Evolutionary conservation across 495 filamentous ascomycete species (phyloP).

Genomic region (Penicillium egyptiacum): DNA sequence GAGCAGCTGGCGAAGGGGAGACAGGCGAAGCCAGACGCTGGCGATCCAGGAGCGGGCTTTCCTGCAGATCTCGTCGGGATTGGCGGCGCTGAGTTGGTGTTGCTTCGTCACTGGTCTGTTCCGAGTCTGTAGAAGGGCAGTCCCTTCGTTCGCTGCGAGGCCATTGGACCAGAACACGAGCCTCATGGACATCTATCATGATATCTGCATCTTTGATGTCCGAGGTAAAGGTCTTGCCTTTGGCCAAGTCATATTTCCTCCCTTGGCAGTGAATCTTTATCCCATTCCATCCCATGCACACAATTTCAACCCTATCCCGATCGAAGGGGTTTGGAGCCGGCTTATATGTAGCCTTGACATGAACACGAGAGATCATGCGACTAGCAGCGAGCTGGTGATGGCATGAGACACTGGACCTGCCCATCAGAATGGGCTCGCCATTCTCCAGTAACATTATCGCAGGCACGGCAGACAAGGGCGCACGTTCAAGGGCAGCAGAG

Average conservation of each 20-base stretch:
- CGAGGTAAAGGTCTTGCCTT: constrained; percentile 87
- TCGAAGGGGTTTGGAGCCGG: constrained; percentile 62
- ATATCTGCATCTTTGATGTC: constrained; percentile 88
- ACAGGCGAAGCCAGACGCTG: constrained; percentile 65
- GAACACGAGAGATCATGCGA: constrained; percentile 85
- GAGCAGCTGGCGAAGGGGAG: constrained; percentile 67
- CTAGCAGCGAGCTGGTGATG: constrained; percentile 90
- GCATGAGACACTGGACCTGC: constrained; percentile 87
- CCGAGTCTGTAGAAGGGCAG: constrained; percentile 60
- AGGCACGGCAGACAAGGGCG: constrained; percentile 78
- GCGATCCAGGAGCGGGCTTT: constrained; percentile 67
- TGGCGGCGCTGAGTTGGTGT: constrained; percentile 39
- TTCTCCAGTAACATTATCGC: constrained; percentile 76
- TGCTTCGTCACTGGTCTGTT: constrained; percentile 68
- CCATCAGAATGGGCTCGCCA: constrained; percentile 82
- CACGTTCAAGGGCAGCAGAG: constrained; percentile 77
- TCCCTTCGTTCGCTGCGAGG: constrained; percentile 63
- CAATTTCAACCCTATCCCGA: constrained; percentile 72
- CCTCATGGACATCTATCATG: constrained; percentile 93
- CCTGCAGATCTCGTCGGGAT: constrained; percentile 34
- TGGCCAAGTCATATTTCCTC: constrained; percentile 77
- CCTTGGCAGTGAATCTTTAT: constrained; percentile 91
- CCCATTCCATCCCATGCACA: constrained; percentile 95
- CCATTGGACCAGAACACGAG: constrained; percentile 86
- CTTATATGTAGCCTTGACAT: constrained; percentile 85